Conservation (phyloP, 495 filamentous ascomycete genomes). For the Penicillium roqueforti region DNA sequence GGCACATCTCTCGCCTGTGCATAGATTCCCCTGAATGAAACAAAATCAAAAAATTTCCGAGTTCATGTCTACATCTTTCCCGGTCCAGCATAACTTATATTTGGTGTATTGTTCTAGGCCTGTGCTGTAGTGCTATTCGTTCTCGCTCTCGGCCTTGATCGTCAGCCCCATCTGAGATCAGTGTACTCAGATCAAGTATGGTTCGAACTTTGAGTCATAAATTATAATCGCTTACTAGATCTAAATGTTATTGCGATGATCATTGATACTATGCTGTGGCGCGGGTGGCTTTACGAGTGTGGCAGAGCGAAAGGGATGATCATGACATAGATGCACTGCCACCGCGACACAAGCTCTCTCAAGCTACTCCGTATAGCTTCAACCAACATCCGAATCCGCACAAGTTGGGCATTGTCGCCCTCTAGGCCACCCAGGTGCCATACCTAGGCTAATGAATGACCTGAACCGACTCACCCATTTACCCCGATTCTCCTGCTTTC, state of each 20-base stretch:
- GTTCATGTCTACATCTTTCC: constrained; percentile 21
- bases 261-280: not conserved
- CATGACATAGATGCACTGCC: constrained; percentile 1
- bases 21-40: constrained; percentile 53
- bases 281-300: not conserved
- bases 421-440: no score
- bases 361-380: no score
- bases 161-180: not conserved
- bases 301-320: not conserved
- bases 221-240: no score
- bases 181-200: not conserved
- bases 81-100: not conserved
- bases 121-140: constrained; percentile 2
- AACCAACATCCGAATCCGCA: no score
- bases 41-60: constrained; percentile 45
- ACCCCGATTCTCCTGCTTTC: not conserved
- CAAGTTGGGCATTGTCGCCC: no score
- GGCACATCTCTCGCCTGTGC: constrained; percentile 44
- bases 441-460: not conserved
- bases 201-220: not conserved
- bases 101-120: not conserved
- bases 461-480: not conserved
- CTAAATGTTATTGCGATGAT: not conserved
- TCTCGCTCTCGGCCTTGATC: not conserved
- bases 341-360: not conserved